Conservation (phyloP, 805 yeast genomes). For the Saccharomycopsis sp. region DNA sequence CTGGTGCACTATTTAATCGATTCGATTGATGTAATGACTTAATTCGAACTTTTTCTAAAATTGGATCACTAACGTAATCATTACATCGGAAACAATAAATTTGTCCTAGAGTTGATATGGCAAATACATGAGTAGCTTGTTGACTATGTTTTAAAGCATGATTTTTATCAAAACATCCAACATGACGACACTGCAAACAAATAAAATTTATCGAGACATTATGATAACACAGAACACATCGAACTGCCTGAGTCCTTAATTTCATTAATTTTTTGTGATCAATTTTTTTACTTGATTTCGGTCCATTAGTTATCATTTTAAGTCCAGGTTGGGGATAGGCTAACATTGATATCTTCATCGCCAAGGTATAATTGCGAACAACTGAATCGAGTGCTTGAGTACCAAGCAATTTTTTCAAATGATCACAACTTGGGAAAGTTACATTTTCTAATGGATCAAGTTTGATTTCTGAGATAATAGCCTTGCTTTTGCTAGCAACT, state of each 20-base stretch:
- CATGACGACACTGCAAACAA: slow-evolving; percentile 73
- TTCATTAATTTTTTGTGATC: slow-evolving; percentile 34
- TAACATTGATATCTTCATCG: slow-evolving; percentile 38
- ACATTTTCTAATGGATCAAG: slow-evolving; percentile 21
- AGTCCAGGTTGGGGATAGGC: slow-evolving; percentile 22
- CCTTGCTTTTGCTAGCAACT: background rate
- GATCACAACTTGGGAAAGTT: slow-evolving; percentile 42
- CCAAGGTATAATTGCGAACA: slow-evolving; percentile 43
- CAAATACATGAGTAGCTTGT: slow-evolving; percentile 46
- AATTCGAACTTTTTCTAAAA: slow-evolving; percentile 46
- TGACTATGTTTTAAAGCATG: slow-evolving; percentile 45
- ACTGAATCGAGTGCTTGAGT: slow-evolving; percentile 45
- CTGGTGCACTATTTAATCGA: slow-evolving; percentile 24
- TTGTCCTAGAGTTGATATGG: slow-evolving; percentile 58
- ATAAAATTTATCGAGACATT: slow-evolving; percentile 38
- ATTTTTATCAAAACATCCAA: slow-evolving; percentile 54
- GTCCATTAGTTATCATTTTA: background rate
- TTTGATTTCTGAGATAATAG: background rate
- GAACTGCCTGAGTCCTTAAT: slow-evolving; percentile 38
- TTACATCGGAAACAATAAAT: slow-evolving; percentile 76
- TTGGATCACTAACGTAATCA: slow-evolving; percentile 58
- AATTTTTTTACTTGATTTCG: slow-evolving; percentile 20
- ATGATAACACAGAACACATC: slow-evolving; percentile 45
- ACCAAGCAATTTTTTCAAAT: slow-evolving; percentile 39
- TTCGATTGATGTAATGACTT: slow-evolving; percentile 24